phyloP scores from a whole-genome alignment of 768 basidiomycete species.

The Pleurotus salmoneostramineus region DNA sequence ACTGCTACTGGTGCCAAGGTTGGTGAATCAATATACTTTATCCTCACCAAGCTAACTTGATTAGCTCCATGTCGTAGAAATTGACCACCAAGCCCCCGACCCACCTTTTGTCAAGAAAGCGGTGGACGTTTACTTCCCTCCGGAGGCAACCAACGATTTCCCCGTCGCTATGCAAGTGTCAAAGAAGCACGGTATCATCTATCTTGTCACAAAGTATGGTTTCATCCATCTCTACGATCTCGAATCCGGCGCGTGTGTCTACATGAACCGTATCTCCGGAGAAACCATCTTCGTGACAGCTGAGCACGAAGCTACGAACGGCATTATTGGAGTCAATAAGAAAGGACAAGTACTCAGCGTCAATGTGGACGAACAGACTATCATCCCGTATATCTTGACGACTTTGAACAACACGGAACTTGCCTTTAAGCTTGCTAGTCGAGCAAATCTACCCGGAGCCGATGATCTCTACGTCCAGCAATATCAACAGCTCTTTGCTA shows the following conservation, averaged over 20 bases:
- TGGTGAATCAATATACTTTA: constrained; percentile 16
- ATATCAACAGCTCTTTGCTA: constrained; percentile 86
- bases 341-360: constrained; percentile 98
- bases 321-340: constrained; percentile 99
- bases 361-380: constrained; percentile 92
- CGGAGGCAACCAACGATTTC: constrained; percentile 97
- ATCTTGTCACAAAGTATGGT: constrained; percentile 97
- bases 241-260: constrained; percentile 94
- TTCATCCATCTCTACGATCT: constrained; percentile 99
- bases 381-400: constrained; percentile 91
- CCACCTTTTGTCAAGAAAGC: constrained; percentile 95
- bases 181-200: constrained; percentile 93
- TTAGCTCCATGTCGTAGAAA: constrained; percentile 96
- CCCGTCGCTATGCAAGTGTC: constrained; percentile 99
- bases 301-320: constrained; percentile 89
- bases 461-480: constrained; percentile 96
- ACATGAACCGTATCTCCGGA: constrained; percentile 99
- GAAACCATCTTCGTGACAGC: constrained; percentile 99
- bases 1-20: constrained; percentile 99
- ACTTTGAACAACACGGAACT: constrained; percentile 97
- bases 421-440: constrained; percentile 95
- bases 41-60: background rate
- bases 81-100: constrained; percentile 91
- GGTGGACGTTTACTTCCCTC: constrained; percentile 98
- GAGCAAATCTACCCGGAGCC: constrained; percentile 94